Evolutionary conservation across 768 basidiomycete genomes (phyloP).

Genomic region (Lentinula edodes): DNA sequence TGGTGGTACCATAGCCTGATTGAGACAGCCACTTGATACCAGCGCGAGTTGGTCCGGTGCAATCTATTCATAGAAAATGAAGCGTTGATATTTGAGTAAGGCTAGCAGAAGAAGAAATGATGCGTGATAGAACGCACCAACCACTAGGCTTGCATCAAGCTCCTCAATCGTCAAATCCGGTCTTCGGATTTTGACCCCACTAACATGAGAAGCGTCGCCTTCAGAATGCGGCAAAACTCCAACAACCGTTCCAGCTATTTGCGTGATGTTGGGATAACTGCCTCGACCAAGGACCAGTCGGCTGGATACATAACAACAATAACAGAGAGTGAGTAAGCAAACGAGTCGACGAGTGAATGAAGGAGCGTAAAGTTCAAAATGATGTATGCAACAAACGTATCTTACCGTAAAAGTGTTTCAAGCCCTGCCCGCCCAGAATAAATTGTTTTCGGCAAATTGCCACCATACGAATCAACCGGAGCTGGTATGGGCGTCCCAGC

Average conservation of each 20-base stretch:
- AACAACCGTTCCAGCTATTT: slow-evolving; percentile 15
- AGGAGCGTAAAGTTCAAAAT: neutral
- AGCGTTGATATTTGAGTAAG: neutral
- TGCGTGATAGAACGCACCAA: slow-evolving; percentile 10
- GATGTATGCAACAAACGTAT: too few species aligned
- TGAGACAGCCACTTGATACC: slow-evolving; percentile 13
- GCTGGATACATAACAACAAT: neutral
- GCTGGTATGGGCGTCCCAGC: neutral
- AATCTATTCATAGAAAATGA: slow-evolving; percentile 7
- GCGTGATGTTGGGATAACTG: slow-evolving; percentile 13
- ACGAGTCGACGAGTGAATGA: neutral
- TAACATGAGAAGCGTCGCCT: neutral
- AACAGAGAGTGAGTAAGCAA: neutral
- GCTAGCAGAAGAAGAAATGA: neutral
- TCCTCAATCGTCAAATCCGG: neutral
- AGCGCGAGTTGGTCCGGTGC: slow-evolving; percentile 13
- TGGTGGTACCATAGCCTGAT: slow-evolving; percentile 3
- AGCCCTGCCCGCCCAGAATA: slow-evolving; percentile 7
- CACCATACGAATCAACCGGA: neutral
- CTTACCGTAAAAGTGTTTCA: slow-evolving; percentile 13
- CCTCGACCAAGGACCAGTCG: slow-evolving; percentile 9
- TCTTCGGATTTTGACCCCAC: slow-evolving; percentile 11
- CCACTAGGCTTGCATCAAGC: slow-evolving; percentile 12
- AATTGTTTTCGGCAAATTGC: slow-evolving; percentile 7
- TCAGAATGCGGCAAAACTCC: slow-evolving; percentile 2